phyloP scores from a whole-genome alignment of 2,329 filamentous ascomycete species.

The Fusarium equiseti region DNA sequence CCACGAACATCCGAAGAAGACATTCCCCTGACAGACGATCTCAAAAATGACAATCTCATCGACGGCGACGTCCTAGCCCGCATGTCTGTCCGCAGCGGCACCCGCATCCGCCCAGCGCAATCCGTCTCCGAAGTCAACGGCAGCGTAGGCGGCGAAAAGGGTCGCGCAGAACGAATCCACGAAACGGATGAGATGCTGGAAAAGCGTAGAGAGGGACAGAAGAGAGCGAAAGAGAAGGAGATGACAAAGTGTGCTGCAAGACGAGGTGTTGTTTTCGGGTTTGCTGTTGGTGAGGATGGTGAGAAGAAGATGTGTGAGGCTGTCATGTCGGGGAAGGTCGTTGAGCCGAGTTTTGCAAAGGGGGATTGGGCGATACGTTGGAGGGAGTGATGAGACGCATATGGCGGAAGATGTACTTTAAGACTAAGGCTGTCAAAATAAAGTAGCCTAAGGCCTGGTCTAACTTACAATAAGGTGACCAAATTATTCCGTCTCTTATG shows the following conservation, averaged over 20 bases:
- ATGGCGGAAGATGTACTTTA: too few species aligned
- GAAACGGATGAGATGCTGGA: constrained; percentile 65
- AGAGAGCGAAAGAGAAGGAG: constrained; percentile 61
- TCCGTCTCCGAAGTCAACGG: constrained; percentile 64
- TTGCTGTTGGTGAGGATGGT: constrained; percentile 45
- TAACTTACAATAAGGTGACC: rapidly evolving
- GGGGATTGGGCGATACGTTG: constrained; percentile 70
- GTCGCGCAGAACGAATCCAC: constrained; percentile 62
- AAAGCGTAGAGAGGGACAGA: constrained; percentile 63
- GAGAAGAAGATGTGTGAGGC: constrained; percentile 65
- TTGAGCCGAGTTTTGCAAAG: constrained; percentile 71
- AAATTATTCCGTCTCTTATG: background rate
- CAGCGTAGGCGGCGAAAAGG: constrained; percentile 67
- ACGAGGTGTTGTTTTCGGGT: constrained; percentile 68
- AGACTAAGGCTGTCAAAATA: background rate
- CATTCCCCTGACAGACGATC: background rate
- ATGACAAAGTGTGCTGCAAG: constrained; percentile 73
- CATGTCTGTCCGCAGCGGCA: constrained; percentile 54
- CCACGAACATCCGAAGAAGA: background rate
- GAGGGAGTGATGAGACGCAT: constrained; percentile 56
- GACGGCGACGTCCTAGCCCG: constrained; percentile 56
- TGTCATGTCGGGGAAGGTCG: constrained; percentile 68
- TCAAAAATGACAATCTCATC: constrained; percentile 40
- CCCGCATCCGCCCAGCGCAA: constrained; percentile 53
- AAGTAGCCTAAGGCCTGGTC: rapidly evolving